Evolutionary conservation across 2,329 filamentous ascomycete species (phyloP), one percentile per base, ranked within the genome.

Genomic region (Ceratocystis lukuohia): DNA sequence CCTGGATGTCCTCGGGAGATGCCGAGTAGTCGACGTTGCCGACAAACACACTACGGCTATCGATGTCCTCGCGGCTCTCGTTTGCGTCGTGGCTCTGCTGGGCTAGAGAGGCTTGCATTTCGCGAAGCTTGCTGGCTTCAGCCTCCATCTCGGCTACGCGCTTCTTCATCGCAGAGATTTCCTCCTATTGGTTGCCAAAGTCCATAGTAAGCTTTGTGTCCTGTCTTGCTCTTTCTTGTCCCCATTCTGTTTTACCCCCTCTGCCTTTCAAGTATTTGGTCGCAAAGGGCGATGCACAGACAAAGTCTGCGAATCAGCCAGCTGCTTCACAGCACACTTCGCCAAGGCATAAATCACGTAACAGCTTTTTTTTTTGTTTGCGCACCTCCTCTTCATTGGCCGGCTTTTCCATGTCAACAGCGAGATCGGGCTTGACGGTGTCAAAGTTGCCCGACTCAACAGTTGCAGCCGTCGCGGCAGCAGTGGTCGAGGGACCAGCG

Each of bases 11-110:
- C 78, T 99, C 94, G 1, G 94, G 94, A 33, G 91, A 95, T 25
- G 93, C 92, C 69, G 90, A 92, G 77, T 99, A 99, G 77, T 99
- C 94, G 70, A 99, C 94, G 72, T 99, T 99, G 71, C 94, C 94
- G 57, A 99, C 94, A 75, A 99, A 99, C 76, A 99, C 91, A 78
- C 91, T 96, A 73, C 94, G 87, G 71, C 87, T 87, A 77, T 99
- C 94, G 68, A 99, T 86, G 71, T 96, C 95, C 75, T 96, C 92
- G 77, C 95, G 96, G 79, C 92, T 91, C 74, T 97, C 94, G 70
- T 88, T 85, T 69, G 94, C 81, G 71, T 89, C 89, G 70, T 91
- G 86, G 69, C 85, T 87, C 72, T 94, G 88, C 74, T 92, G 86
- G 75, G 97, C 93, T 69, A 97, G 82, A 65, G 82, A 86, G 66